These are phyloP conservation scores for Lophiotrema nucula DNA, from an alignment of 495 filamentous ascomycete species.

Conservation along the genomic window DNA sequence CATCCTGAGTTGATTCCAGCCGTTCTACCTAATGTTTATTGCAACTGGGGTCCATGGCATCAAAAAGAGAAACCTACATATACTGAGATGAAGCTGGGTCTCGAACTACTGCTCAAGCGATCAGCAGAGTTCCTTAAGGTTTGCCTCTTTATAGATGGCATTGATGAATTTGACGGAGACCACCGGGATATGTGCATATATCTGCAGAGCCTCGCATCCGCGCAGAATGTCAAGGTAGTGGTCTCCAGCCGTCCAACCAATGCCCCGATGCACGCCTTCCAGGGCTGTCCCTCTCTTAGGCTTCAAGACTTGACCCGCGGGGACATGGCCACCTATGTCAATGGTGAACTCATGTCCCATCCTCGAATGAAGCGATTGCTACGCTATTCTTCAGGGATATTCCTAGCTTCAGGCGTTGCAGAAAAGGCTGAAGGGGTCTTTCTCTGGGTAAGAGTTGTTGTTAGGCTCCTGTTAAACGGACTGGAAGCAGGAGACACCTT, in stretches of 20 bases:
- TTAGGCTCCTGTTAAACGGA: not conserved
- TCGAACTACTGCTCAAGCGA: not conserved
- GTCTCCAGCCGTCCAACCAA: slow-evolving; percentile 1
- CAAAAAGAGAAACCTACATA: not conserved
- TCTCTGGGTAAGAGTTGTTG: not conserved
- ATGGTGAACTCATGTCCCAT: not conserved
- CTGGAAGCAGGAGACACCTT: not conserved
- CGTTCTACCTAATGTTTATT: not conserved
- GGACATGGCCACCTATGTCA: not conserved
- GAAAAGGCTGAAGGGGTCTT: not conserved
- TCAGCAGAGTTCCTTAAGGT: not conserved
- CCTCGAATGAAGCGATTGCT: not conserved
- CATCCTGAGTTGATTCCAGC: slow-evolving; percentile 18
- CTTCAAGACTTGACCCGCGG: not conserved
- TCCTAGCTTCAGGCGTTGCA: not conserved
- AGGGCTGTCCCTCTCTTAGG: not conserved
- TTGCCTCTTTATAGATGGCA: not conserved
- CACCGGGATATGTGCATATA: not conserved
- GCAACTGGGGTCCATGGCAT: not conserved
- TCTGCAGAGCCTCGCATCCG: not conserved
- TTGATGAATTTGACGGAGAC: slow-evolving; percentile 5
- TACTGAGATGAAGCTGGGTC: not conserved
- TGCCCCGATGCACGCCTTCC: not conserved
- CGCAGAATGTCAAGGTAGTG: not conserved
- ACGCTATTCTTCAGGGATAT: too few species aligned